A percentile compares a stretch with the other conserved stretches of the same genome.
These are phyloP conservation scores for Colletotrichum noveboracense DNA, from an alignment of 2,329 filamentous ascomycete genomes.

Conservation along the genomic window DNA sequence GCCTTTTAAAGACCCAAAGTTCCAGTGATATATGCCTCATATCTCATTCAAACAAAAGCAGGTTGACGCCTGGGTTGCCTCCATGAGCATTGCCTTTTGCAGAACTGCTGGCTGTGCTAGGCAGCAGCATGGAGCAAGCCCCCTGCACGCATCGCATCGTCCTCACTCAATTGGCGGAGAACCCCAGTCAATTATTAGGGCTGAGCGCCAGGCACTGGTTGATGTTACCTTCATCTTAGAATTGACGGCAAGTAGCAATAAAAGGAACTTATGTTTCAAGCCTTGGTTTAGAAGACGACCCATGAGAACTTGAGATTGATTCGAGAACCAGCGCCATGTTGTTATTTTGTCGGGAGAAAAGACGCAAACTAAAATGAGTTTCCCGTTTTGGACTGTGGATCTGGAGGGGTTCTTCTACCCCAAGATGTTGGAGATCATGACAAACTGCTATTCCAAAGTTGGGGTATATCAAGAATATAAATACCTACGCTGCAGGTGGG, in stretches of 20 bases:
- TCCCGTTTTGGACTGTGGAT: neutral
- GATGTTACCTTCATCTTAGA: neutral
- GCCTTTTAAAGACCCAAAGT: neutral
- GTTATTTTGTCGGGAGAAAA: no score
- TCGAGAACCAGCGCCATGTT: no score
- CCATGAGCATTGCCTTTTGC: neutral
- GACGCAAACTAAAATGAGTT: neutral
- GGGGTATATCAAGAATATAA: neutral
- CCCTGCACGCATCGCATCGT: neutral
- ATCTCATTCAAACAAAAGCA: neutral
- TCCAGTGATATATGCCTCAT: accelerated
- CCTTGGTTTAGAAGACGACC: no score
- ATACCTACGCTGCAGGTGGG: neutral
- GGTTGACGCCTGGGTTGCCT: neutral
- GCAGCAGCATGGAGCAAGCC: neutral
- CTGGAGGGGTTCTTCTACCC: neutral
- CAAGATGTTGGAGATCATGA: neutral
- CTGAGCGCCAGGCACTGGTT: neutral
- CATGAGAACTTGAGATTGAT: no score
- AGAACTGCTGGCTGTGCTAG: neutral
- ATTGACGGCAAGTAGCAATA: neutral
- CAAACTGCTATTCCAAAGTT: neutral
- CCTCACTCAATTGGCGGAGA: neutral
- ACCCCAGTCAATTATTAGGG: neutral
- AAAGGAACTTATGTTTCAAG: neutral